Percentiles rank a stretch among this genome's conserved stretches.
These are phyloP conservation scores for Elsinoe fawcettii DNA, from an alignment of 2,329 filamentous ascomycete species.

Conservation along the genomic window DNA sequence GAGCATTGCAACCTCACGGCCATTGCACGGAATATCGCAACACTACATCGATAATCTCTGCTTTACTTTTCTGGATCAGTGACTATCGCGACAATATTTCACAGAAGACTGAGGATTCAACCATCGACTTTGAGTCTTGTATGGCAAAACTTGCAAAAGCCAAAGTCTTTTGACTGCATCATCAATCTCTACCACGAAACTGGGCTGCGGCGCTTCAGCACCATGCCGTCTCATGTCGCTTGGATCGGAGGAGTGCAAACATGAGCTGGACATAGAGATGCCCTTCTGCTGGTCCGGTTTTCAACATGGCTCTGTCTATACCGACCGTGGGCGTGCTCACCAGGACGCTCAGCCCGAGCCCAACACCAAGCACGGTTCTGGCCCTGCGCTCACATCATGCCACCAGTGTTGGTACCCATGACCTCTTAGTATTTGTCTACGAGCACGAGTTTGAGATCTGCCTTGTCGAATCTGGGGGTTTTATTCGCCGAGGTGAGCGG, in stretches of 20 bases:
- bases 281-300: not conserved
- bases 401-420: slow-evolving; percentile 35
- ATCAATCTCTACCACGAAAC: too few species aligned
- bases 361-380: slow-evolving; percentile 66
- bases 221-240: too few species aligned
- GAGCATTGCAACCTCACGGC: not conserved
- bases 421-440: slow-evolving; percentile 82
- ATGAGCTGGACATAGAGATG: not conserved
- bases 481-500: not conserved
- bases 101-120: too few species aligned
- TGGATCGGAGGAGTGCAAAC: too few species aligned
- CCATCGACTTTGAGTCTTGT: too few species aligned
- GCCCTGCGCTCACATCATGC: slow-evolving; percentile 52
- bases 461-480: not conserved
- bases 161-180: too few species aligned
- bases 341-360: slow-evolving; percentile 68
- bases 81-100: too few species aligned
- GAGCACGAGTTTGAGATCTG: slow-evolving; percentile 49
- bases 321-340: slow-evolving; percentile 61
- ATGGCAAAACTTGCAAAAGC: too few species aligned
- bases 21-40: too few species aligned
- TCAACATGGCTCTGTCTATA: not conserved
- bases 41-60: too few species aligned
- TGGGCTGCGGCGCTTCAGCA: too few species aligned
- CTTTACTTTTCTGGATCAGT: too few species aligned